A percentile compares a stretch with the other conserved stretches of the same genome.
Evolutionary conservation across 805 yeast species (phyloP).

Genomic region (Torulaspora maleeae): DNA sequence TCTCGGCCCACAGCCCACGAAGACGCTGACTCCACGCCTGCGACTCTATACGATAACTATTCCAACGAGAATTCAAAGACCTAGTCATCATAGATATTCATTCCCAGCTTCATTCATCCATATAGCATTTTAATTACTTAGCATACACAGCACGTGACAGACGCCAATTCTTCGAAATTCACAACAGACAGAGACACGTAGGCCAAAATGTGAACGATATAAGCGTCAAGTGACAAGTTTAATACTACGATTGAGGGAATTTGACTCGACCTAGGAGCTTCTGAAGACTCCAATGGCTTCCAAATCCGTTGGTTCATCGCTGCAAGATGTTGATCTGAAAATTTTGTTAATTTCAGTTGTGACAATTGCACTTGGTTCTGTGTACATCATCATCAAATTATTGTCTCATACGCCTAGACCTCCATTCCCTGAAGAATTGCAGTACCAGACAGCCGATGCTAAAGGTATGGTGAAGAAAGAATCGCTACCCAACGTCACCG

Average conservation of each 20-base stretch:
- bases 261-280: not conserved
- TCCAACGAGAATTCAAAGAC: constrained; percentile 13
- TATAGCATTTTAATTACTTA: constrained; percentile 3
- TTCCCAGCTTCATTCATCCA: not conserved
- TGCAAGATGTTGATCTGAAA: constrained; percentile 13
- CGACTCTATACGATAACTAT: constrained; percentile 20
- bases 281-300: constrained; percentile 3
- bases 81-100: constrained; percentile 1
- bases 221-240: not conserved
- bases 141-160: not conserved
- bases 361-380: constrained; percentile 14
- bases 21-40: constrained; percentile 28
- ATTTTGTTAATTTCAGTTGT: constrained; percentile 11
- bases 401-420: constrained; percentile 63
- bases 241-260: not conserved
- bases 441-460: constrained; percentile 47
- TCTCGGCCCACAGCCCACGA: constrained; percentile 15
- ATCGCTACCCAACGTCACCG: constrained; percentile 23
- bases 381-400: constrained; percentile 42
- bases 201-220: not conserved
- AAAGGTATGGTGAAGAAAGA: constrained; percentile 31
- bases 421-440: constrained; percentile 49
- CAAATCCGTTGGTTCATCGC: constrained; percentile 1
- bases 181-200: not conserved
- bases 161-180: not conserved